Conservation (phyloP, 2,329 filamentous ascomycete genomes). For the Fusarium redolens region DNA sequence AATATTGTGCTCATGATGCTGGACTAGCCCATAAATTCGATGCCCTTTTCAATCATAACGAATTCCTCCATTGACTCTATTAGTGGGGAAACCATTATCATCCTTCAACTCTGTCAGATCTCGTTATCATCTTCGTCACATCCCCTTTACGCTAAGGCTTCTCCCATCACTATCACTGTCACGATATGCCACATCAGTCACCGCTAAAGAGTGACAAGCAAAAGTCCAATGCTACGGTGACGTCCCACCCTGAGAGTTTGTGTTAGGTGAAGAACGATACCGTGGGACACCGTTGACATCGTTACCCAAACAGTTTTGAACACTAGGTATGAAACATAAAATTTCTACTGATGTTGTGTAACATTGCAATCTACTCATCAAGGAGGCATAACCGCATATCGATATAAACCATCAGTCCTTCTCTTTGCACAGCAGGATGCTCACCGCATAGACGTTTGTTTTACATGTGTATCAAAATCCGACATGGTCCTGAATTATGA, state of each 20-base stretch:
- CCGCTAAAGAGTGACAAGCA: slow-evolving; percentile 2
- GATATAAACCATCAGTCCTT: not conserved
- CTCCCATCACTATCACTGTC: slow-evolving; percentile 29
- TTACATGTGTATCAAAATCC: not conserved
- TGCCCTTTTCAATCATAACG: not conserved
- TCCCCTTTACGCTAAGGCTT: not conserved
- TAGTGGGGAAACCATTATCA: not conserved
- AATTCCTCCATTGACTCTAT: not conserved
- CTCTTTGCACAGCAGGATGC: not conserved
- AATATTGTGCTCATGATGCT: not conserved
- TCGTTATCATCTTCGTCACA: slow-evolving; percentile 1
- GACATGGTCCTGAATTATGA: slow-evolving; percentile 16
- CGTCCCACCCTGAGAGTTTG: not conserved
- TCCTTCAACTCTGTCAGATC: not conserved
- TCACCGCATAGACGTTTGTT: slow-evolving; percentile 27
- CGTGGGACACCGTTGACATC: not conserved
- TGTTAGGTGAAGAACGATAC: not conserved
- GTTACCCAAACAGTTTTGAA: not conserved
- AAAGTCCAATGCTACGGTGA: slow-evolving; percentile 4
- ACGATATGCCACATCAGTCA: slow-evolving; percentile 3
- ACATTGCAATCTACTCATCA: not conserved
- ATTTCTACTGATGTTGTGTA: not conserved
- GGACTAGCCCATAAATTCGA: not conserved
- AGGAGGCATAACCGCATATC: not conserved
- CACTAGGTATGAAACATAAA: not conserved